Percentiles rank a stretch among this genome's conserved stretches.
phyloP scores from a whole-genome alignment of 139 green algal genomes.

The Chlamydomonas sphaeroides region DNA sequence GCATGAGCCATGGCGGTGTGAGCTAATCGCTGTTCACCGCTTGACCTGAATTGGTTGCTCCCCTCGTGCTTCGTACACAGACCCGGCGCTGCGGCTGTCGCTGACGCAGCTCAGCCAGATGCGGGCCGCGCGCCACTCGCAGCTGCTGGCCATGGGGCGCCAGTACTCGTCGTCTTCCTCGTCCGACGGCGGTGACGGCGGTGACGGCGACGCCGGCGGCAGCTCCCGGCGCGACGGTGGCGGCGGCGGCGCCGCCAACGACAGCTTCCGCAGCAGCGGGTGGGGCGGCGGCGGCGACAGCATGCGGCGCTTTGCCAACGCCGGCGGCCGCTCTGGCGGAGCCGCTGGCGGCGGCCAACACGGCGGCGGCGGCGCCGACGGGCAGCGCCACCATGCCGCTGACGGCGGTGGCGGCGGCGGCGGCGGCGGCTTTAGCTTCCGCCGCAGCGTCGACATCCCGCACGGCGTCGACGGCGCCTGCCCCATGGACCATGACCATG shows the following conservation, averaged over 20 bases:
- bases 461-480: too few relatives aligned
- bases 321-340: too few relatives aligned
- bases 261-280: not conserved
- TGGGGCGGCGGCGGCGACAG: too few relatives aligned
- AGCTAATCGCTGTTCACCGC: too few relatives aligned
- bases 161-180: slow-evolving; percentile 14
- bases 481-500: too few relatives aligned
- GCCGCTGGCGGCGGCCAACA: too few relatives aligned
- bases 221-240: not conserved
- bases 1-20: too few relatives aligned
- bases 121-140: slow-evolving; percentile 25
- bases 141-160: slow-evolving; percentile 29
- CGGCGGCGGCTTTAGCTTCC: too few relatives aligned
- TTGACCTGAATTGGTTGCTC: too few relatives aligned
- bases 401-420: too few relatives aligned
- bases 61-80: not conserved
- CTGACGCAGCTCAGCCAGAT: slow-evolving; percentile 30
- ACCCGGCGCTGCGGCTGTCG: slow-evolving; percentile 25
- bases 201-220: not conserved
- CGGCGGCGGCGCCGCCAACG: not conserved
- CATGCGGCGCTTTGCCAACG: too few relatives aligned
- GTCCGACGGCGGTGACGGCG: not conserved
- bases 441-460: too few relatives aligned
- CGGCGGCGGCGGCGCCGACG: not conserved
- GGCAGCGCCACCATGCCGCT: not conserved